phyloP scores from a whole-genome alignment of 805 yeast genomes.

The Candida ascalaphidarum region DNA sequence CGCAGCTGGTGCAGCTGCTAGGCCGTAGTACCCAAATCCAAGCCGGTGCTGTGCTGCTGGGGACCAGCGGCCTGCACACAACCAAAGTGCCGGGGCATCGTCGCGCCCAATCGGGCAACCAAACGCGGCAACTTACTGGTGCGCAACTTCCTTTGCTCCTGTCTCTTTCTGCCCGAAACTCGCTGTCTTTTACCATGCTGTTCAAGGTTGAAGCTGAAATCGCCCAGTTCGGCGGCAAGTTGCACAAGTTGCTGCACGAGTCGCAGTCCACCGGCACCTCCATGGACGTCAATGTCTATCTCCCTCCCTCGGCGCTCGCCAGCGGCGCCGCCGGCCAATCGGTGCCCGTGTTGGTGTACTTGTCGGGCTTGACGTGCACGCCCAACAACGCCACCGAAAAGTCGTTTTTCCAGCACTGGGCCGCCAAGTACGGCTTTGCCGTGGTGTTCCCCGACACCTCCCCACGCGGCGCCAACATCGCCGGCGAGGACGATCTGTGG shows the following conservation, averaged over 20 bases:
- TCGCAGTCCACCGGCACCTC: constrained; percentile 56
- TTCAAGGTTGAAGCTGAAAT: constrained; percentile 48
- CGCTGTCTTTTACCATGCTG: too few species aligned
- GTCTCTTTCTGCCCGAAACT: too few species aligned
- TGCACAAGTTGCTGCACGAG: constrained; percentile 67
- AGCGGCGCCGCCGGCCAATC: constrained; percentile 15
- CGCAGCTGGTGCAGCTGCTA: too few species aligned
- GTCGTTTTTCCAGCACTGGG: constrained; percentile 78
- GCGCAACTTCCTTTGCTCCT: too few species aligned
- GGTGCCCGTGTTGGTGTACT: constrained; percentile 69
- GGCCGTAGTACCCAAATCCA: too few species aligned
- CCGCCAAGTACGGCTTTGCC: constrained; percentile 76
- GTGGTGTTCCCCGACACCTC: constrained; percentile 94
- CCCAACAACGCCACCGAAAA: constrained; percentile 92
- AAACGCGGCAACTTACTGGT: too few species aligned
- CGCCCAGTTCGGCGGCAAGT: constrained; percentile 62
- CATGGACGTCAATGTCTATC: constrained; percentile 79
- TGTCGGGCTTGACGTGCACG: constrained; percentile 89
- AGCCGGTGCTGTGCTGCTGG: too few species aligned
- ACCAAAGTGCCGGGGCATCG: too few species aligned
- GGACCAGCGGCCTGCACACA: too few species aligned
- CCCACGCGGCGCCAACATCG: constrained; percentile 74
- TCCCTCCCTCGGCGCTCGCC: constrained; percentile 46
- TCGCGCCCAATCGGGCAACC: too few species aligned
- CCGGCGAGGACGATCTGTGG: constrained; percentile 77